Evolutionary conservation across 164 flowering plant genomes (phyloP).

Genomic region (Akebia trifoliata): DNA sequence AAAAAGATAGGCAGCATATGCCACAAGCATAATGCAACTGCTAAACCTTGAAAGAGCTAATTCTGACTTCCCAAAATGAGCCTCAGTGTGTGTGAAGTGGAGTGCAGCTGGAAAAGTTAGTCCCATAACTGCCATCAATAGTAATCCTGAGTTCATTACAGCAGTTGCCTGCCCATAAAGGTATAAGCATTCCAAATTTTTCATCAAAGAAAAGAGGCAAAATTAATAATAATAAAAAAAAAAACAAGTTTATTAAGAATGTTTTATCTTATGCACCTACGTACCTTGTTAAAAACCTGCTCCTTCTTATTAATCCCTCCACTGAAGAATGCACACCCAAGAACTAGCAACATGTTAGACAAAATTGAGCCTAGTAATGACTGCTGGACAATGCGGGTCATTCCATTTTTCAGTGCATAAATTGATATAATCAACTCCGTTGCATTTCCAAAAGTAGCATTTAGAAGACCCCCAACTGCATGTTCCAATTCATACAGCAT

Average conservation of each 20-base stretch:
- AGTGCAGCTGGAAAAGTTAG: slow-evolving; percentile 63
- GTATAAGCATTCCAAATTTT: too few species aligned
- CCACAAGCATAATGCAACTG: slow-evolving; percentile 65
- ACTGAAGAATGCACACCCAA: slow-evolving; percentile 67
- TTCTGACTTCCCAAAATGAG: slow-evolving; percentile 60
- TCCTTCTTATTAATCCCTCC: slow-evolving; percentile 54
- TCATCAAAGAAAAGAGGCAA: neutral
- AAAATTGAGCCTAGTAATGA: slow-evolving; percentile 65
- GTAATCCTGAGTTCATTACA: slow-evolving; percentile 60
- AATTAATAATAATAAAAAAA: too few species aligned
- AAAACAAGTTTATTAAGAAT: too few species aligned
- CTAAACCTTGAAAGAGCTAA: slow-evolving; percentile 73
- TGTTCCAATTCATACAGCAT: too few species aligned
- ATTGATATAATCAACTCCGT: slow-evolving; percentile 76
- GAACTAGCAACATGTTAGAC: slow-evolving; percentile 69
- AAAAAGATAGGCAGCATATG: slow-evolving; percentile 60
- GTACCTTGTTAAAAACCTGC: slow-evolving; percentile 56
- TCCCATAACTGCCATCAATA: slow-evolving; percentile 84
- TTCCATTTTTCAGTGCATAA: slow-evolving; percentile 57
- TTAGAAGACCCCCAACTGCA: slow-evolving; percentile 72
- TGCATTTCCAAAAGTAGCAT: slow-evolving; percentile 81
- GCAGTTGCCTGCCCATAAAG: slow-evolving; percentile 62
- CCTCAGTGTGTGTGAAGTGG: slow-evolving; percentile 62
- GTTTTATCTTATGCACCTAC: too few species aligned
- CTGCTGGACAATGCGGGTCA: slow-evolving; percentile 74